phyloP scores from a whole-genome alignment of 371 early-diverging fungal species.

The Zancudomyces culisetae region DNA sequence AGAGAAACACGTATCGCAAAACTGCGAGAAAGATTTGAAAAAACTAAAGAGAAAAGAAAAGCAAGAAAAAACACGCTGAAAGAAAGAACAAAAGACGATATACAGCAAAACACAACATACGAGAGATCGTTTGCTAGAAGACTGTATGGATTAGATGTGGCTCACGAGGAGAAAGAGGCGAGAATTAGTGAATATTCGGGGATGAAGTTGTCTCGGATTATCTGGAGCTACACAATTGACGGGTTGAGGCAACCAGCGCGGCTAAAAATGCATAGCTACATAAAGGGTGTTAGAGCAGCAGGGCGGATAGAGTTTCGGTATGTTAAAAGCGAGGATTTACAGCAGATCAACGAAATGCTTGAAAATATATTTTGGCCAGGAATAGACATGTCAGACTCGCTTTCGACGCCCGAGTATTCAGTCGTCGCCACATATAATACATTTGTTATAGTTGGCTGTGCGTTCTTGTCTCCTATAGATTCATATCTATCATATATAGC shows the following conservation, averaged over 20 bases:
- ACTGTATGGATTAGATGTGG: too few species aligned
- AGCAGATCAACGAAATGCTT: slow-evolving; percentile 57
- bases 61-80: too few species aligned
- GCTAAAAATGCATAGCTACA: background rate
- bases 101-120: too few species aligned
- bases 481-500: slow-evolving; percentile 81
- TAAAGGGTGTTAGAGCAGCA: too few species aligned
- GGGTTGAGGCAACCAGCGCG: background rate
- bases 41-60: too few species aligned
- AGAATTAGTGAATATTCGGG: slow-evolving; percentile 43
- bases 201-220: slow-evolving; percentile 39
- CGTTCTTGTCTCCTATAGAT: slow-evolving; percentile 84
- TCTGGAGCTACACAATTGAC: slow-evolving; percentile 38
- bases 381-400: slow-evolving; percentile 71
- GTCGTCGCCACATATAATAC: slow-evolving; percentile 66
- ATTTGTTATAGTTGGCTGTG: slow-evolving; percentile 62
- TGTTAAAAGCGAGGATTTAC: too few species aligned
- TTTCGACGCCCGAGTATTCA: slow-evolving; percentile 70
- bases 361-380: slow-evolving; percentile 80
- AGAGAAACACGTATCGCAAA: too few species aligned
- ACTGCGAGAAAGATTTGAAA: too few species aligned
- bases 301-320: too few species aligned
- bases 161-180: too few species aligned
- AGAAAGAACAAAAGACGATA: too few species aligned
- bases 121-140: background rate